Evolutionary conservation across 306 rosid species (phyloP).

Genomic region (Vigna angularis): DNA sequence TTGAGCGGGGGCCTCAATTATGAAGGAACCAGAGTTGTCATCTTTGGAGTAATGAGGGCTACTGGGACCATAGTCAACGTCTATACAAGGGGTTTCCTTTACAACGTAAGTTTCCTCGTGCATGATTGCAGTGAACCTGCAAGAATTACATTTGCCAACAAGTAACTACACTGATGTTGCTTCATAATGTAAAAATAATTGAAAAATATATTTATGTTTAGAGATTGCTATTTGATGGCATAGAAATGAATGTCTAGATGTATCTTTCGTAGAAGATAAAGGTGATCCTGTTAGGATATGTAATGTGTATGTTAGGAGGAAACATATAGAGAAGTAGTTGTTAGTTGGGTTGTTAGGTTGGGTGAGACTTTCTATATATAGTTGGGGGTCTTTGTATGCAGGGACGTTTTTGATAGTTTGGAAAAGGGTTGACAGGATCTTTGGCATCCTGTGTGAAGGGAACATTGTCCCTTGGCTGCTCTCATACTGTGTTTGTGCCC

Average conservation of each 20-base stretch:
- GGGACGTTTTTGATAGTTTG: too few species aligned
- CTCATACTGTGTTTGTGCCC: too few species aligned
- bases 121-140: slow-evolving; percentile 55
- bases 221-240: slow-evolving; percentile 3
- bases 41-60: slow-evolving; percentile 65
- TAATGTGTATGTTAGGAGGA: too few species aligned
- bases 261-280: slow-evolving; percentile 34
- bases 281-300: background rate
- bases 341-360: too few species aligned
- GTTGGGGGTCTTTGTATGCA: too few species aligned
- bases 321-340: too few species aligned
- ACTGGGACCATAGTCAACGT: slow-evolving; percentile 43
- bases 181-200: background rate
- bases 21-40: slow-evolving; percentile 55
- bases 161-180: slow-evolving; percentile 12
- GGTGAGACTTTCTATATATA: too few species aligned
- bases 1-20: slow-evolving; percentile 60
- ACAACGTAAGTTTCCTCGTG: slow-evolving; percentile 62
- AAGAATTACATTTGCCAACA: slow-evolving; percentile 45
- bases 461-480: too few species aligned
- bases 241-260: slow-evolving; percentile 14
- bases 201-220: background rate
- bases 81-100: slow-evolving; percentile 62
- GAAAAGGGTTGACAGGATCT: too few species aligned
- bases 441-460: too few species aligned